Conservation (phyloP, 306 rosid genomes). For the Hippophae tibetana region DNA sequence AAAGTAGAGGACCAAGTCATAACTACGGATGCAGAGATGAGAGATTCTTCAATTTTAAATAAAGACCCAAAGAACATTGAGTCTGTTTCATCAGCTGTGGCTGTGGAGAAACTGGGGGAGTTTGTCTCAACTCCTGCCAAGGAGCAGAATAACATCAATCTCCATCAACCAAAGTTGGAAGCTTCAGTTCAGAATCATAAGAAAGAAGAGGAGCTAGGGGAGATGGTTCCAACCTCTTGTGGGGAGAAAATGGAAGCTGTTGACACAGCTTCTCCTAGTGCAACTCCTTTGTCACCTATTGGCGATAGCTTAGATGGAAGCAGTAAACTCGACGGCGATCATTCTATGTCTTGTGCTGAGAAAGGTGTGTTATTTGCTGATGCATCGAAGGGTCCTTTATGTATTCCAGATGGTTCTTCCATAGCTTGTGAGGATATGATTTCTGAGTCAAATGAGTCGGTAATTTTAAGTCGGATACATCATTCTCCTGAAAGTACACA, state of each 20-base stretch:
- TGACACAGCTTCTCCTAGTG: slow-evolving; percentile 16
- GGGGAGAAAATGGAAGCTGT: slow-evolving; percentile 26
- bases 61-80: slow-evolving; percentile 22
- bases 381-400: slow-evolving; percentile 45
- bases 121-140: slow-evolving; percentile 23
- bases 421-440: slow-evolving; percentile 85
- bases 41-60: slow-evolving; percentile 20
- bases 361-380: slow-evolving; percentile 45
- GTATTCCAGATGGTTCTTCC: slow-evolving; percentile 57
- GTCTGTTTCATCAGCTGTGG: slow-evolving; percentile 11
- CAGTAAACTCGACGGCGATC: slow-evolving; percentile 19
- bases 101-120: slow-evolving; percentile 32
- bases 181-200: slow-evolving; percentile 22
- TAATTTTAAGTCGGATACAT: slow-evolving; percentile 99
- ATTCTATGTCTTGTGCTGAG: slow-evolving; percentile 21
- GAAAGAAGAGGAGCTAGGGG: slow-evolving; percentile 28
- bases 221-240: slow-evolving; percentile 21
- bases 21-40: slow-evolving; percentile 25
- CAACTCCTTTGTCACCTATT: slow-evolving; percentile 14
- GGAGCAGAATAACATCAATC: slow-evolving; percentile 36
- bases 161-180: slow-evolving; percentile 19
- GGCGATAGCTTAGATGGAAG: slow-evolving; percentile 21
- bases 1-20: slow-evolving; percentile 32
- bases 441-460: slow-evolving; percentile 85
- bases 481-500: slow-evolving; percentile 99